Conservation (phyloP, 495 filamentous ascomycete genomes). For the Tricharina praecox region DNA sequence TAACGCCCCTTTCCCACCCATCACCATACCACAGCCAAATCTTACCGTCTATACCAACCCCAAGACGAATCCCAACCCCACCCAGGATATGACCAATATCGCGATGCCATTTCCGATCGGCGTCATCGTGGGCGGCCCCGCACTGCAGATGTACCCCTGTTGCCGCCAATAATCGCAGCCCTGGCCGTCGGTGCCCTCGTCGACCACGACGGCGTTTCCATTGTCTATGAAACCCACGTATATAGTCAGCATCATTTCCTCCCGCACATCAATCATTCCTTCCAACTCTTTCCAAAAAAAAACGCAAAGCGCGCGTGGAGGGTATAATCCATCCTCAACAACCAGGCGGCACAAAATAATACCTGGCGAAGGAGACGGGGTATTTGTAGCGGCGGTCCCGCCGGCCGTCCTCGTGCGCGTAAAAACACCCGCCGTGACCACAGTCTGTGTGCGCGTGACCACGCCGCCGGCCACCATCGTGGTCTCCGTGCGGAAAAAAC, state of each 20-base stretch:
- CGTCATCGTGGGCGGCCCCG: not conserved
- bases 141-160: slow-evolving; percentile 25
- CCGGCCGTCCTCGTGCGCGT: slow-evolving; percentile 1
- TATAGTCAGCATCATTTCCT: not conserved
- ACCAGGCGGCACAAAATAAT: not conserved
- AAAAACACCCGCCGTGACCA: not conserved
- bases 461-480: no score
- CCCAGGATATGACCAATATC: not conserved
- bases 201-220: slow-evolving; percentile 6
- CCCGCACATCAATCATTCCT: no score
- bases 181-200: slow-evolving; percentile 9
- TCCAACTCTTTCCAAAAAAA: not conserved
- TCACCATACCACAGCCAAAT: not conserved
- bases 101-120: not conserved
- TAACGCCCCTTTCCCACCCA: no score
- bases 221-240: not conserved
- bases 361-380: not conserved
- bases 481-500: no score
- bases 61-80: not conserved
- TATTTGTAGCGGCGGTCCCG: not conserved
- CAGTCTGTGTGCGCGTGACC: not conserved
- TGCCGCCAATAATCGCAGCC: slow-evolving; percentile 24
- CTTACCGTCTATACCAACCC: not conserved
- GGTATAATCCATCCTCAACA: slow-evolving; percentile 13
- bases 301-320: slow-evolving; percentile 10